These are phyloP conservation scores for Talaromyces pinophilus DNA, from an alignment of 2,329 filamentous ascomycete genomes.

Conservation along the genomic window DNA sequence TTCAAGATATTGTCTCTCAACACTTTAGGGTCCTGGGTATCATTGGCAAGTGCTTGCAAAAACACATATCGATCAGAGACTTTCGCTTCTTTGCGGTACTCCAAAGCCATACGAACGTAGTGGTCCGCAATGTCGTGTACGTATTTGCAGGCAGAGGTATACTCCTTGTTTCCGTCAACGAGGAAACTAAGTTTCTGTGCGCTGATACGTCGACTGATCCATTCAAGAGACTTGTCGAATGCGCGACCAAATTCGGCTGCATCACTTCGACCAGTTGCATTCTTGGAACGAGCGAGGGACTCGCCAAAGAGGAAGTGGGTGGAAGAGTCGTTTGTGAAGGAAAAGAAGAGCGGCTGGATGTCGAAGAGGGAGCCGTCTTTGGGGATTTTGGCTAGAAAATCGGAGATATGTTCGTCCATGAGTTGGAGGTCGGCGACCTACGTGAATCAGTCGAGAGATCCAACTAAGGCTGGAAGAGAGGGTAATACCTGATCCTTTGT, in stretches of 20 bases:
- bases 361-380: slow-evolving; percentile 56
- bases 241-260: slow-evolving; percentile 19
- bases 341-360: slow-evolving; percentile 64
- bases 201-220: slow-evolving; percentile 16
- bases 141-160: slow-evolving; percentile 18
- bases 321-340: slow-evolving; percentile 65
- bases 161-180: slow-evolving; percentile 20
- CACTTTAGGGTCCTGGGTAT: slow-evolving; percentile 50
- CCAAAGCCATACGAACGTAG: slow-evolving; percentile 72
- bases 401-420: slow-evolving; percentile 63
- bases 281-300: slow-evolving; percentile 40
- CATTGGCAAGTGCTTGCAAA: slow-evolving; percentile 50
- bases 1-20: slow-evolving; percentile 54
- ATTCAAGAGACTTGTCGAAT: slow-evolving; percentile 20
- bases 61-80: slow-evolving; percentile 48
- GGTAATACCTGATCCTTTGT: slow-evolving; percentile 19
- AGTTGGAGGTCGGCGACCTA: slow-evolving; percentile 58
- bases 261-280: background rate
- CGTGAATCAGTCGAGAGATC: background rate
- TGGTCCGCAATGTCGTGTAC: slow-evolving; percentile 32
- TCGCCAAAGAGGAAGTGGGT: slow-evolving; percentile 69
- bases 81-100: slow-evolving; percentile 66
- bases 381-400: slow-evolving; percentile 61
- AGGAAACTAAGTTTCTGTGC: slow-evolving; percentile 20
- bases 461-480: background rate